These are phyloP conservation scores for Neonectria hederae DNA, from an alignment of 2,329 filamentous ascomycete genomes.

Conservation along the genomic window DNA sequence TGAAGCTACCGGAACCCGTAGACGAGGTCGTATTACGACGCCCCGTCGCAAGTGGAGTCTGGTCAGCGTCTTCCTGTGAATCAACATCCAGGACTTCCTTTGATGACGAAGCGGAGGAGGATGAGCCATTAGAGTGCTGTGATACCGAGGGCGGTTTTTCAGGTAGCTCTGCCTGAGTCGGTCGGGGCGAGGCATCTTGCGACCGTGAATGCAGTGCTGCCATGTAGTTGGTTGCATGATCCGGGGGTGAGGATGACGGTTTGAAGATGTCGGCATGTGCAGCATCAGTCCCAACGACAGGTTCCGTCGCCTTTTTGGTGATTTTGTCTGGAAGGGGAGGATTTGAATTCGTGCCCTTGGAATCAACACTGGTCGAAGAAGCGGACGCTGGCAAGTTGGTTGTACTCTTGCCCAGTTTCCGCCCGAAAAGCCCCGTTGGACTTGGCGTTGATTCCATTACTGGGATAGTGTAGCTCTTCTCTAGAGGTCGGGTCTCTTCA, in stretches of 20 bases:
- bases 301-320: constrained; percentile 63
- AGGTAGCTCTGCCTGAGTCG: constrained; percentile 52
- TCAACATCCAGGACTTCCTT: constrained; percentile 55
- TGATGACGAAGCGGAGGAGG: constrained; percentile 61
- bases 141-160: constrained; percentile 50
- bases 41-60: constrained; percentile 38
- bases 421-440: constrained; percentile 59
- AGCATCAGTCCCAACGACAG: constrained; percentile 73
- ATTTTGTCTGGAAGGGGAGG: constrained; percentile 49
- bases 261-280: constrained; percentile 72
- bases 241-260: constrained; percentile 63
- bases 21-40: constrained; percentile 54
- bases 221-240: constrained; percentile 72
- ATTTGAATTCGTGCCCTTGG: constrained; percentile 51
- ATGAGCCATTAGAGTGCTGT: constrained; percentile 58
- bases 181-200: constrained; percentile 61
- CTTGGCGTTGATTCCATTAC: constrained; percentile 49
- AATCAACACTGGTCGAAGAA: constrained; percentile 60
- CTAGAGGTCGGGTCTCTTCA: constrained; percentile 56
- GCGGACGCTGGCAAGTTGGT: constrained; percentile 47
- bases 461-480: constrained; percentile 66
- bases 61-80: constrained; percentile 43
- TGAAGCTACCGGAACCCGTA: constrained; percentile 42
- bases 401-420: constrained; percentile 55
- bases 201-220: constrained; percentile 73